A percentile compares a stretch with the other conserved stretches of the same genome.
phyloP scores from a whole-genome alignment of 1,284 basidiomycete species.

The Pyrrhoderma noxium region DNA sequence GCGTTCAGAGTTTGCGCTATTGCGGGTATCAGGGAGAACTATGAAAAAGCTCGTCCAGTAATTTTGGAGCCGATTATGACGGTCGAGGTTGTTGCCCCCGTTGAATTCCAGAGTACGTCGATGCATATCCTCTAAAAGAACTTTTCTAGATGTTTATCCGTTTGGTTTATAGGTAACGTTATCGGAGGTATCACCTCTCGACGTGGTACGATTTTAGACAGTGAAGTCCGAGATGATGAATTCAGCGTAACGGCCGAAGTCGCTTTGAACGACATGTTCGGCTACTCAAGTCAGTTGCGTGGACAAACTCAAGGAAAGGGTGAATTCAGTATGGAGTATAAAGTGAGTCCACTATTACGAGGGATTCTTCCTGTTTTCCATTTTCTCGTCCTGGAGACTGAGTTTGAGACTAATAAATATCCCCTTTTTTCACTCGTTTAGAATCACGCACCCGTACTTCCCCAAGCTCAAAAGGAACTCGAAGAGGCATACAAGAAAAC shows the following conservation, averaged over 20 bases:
- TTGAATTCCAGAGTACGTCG: constrained; percentile 87
- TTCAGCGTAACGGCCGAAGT: constrained; percentile 92
- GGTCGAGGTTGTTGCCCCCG: constrained; percentile 94
- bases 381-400: no score
- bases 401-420: no score
- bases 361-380: no score
- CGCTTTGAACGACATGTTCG: constrained; percentile 98
- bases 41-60: constrained; percentile 68
- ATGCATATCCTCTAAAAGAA: background rate
- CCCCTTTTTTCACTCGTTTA: constrained; percentile 24
- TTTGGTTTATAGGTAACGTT: constrained; percentile 55
- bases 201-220: constrained; percentile 92
- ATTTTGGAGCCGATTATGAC: constrained; percentile 98
- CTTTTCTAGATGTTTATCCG: background rate
- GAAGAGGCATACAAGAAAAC: constrained; percentile 61
- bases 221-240: constrained; percentile 95
- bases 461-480: constrained; percentile 81
- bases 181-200: constrained; percentile 94
- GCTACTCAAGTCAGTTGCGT: constrained; percentile 87
- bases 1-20: constrained; percentile 90
- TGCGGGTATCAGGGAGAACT: constrained; percentile 91
- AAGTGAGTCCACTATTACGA: constrained; percentile 37
- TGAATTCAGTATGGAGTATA: constrained; percentile 96
- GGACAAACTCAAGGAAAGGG: constrained; percentile 96
- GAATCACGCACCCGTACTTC: constrained; percentile 82